Evolutionary conservation across 2,329 filamentous ascomycete species (phyloP).

Genomic region (Camillea tinctor): DNA sequence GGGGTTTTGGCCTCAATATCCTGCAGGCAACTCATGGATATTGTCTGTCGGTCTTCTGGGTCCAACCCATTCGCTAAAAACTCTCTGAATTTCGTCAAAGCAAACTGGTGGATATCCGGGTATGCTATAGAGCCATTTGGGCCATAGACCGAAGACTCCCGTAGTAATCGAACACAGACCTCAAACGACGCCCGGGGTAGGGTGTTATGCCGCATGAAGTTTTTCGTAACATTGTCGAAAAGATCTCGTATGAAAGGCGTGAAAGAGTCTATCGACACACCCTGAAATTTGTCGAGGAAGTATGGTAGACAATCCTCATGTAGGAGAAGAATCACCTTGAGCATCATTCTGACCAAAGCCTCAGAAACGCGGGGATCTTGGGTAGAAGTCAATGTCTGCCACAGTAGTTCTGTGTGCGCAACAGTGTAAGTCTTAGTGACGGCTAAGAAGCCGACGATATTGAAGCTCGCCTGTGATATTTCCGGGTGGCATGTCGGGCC

Average conservation of each 20-base stretch:
- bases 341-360: conserved; percentile 69
- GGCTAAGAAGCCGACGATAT: conserved; percentile 83
- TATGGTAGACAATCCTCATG: conserved; percentile 55
- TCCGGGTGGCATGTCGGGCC: conserved; percentile 91
- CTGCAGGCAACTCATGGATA: conserved; percentile 65
- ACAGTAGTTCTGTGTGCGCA: conserved; percentile 74
- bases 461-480: conserved; percentile 75
- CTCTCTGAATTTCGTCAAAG: conserved; percentile 57
- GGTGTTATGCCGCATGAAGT: conserved; percentile 41
- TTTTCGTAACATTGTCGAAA: conserved; percentile 55
- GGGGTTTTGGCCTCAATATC: conserved; percentile 64
- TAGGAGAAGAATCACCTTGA: conserved; percentile 48
- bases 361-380: conserved; percentile 84
- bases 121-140: conserved; percentile 55
- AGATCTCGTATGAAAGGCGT: conserved; percentile 61
- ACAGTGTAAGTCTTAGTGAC: conserved; percentile 73
- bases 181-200: conserved; percentile 41
- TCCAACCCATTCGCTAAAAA: conserved; percentile 59
- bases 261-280: conserved; percentile 62
- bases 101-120: conserved; percentile 63
- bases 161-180: conserved; percentile 65
- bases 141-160: conserved; percentile 63
- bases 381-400: conserved; percentile 77
- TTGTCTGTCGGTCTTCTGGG: conserved; percentile 53
- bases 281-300: conserved; percentile 68